phyloP scores from a whole-genome alignment of 345 rosid species.

The Camelina hispida region DNA sequence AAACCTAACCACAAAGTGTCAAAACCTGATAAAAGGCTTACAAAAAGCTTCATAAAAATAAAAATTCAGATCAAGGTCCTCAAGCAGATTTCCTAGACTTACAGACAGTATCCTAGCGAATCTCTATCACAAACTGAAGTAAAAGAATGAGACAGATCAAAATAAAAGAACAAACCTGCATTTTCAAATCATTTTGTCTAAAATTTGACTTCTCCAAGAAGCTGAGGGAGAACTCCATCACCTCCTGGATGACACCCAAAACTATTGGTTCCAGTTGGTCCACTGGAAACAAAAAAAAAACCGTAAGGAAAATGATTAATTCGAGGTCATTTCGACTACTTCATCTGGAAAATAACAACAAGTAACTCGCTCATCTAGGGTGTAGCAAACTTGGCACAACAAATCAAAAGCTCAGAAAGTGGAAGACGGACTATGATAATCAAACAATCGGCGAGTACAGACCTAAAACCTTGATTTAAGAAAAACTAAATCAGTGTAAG shows the following conservation, averaged over 20 bases:
- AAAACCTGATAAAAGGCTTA: constrained; percentile 16
- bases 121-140: constrained; percentile 22
- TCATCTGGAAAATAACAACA: not conserved
- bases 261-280: constrained; percentile 74
- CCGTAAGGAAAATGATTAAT: constrained; percentile 9
- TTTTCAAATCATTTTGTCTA: constrained; percentile 53
- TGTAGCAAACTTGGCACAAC: not conserved
- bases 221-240: constrained; percentile 79
- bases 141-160: constrained; percentile 10
- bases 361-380: constrained; percentile 6
- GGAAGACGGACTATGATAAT: constrained; percentile 18
- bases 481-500: constrained; percentile 4
- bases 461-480: constrained; percentile 17
- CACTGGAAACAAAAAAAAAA: constrained; percentile 50
- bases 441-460: constrained; percentile 20
- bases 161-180: constrained; percentile 61
- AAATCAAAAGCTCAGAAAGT: constrained; percentile 27
- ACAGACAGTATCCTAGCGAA: not conserved
- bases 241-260: constrained; percentile 65
- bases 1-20: not conserved
- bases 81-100: constrained; percentile 7
- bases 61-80: not conserved
- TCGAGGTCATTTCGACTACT: constrained; percentile 2
- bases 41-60: not conserved
- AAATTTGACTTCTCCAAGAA: constrained; percentile 73